phyloP scores from a whole-genome alignment of 345 rosid species.

The Dipteronia sinensis region DNA sequence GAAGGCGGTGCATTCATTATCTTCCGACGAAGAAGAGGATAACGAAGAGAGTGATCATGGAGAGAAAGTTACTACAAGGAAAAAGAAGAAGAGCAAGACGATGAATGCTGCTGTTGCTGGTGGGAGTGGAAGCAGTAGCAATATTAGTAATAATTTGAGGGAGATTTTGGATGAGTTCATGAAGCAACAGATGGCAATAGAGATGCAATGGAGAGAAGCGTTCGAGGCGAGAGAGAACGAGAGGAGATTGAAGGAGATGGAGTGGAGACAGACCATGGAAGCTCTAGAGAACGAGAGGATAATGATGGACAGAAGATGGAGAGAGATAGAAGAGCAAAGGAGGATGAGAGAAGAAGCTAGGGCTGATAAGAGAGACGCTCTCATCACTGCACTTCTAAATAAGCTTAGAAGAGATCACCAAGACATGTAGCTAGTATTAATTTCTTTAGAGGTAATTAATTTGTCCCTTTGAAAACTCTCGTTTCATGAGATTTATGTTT shows the following conservation, averaged over 20 bases:
- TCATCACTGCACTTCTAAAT: constrained; percentile 73
- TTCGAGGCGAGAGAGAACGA: constrained; percentile 75
- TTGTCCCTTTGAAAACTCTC: constrained; percentile 26
- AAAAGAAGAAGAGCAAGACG: constrained; percentile 49
- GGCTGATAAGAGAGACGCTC: constrained; percentile 91
- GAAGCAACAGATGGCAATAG: constrained; percentile 81
- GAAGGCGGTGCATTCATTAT: constrained; percentile 45
- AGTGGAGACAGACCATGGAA: constrained; percentile 88
- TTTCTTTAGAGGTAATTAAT: constrained; percentile 30
- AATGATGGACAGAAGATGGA: constrained; percentile 80
- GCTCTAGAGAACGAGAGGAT: constrained; percentile 85
- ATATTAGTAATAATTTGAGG: constrained; percentile 32
- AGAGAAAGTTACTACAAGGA: constrained; percentile 42
- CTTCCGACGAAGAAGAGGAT: constrained; percentile 81
- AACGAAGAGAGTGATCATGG: constrained; percentile 51
- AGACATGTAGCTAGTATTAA: constrained; percentile 37
- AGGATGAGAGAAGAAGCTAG: constrained; percentile 83
- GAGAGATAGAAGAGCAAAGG: constrained; percentile 92
- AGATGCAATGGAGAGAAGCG: constrained; percentile 85
- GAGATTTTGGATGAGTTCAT: constrained; percentile 73
- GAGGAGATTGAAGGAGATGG: constrained; percentile 75
- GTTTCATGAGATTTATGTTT: constrained; percentile 6
- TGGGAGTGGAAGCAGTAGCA: constrained; percentile 9
- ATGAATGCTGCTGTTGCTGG: neutral
- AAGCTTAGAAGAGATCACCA: constrained; percentile 55